These are phyloP conservation scores for Arthrobotrys musiformis DNA, from an alignment of 2,329 filamentous ascomycete genomes.

Conservation along the genomic window DNA sequence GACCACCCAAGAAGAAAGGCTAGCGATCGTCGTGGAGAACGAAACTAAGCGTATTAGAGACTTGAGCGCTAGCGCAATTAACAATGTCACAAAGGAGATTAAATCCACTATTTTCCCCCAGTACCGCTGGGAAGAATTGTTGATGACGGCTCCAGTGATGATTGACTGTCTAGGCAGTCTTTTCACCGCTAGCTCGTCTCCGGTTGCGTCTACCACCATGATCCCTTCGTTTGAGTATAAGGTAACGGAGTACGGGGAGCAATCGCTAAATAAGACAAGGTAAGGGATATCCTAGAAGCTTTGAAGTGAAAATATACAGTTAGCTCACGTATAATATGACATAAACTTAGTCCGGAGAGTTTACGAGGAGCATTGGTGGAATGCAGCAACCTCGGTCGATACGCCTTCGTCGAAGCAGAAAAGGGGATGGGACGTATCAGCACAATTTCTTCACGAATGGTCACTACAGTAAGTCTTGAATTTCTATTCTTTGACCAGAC, in stretches of 20 bases:
- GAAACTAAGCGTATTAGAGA: background rate
- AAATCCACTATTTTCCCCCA: constrained; percentile 16
- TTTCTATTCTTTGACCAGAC: no score
- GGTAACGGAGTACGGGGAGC: background rate
- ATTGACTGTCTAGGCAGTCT: constrained; percentile 18
- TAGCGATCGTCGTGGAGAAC: background rate
- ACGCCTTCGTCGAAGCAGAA: constrained; percentile 38
- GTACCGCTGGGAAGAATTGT: constrained; percentile 34
- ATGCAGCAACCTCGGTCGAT: constrained; percentile 20
- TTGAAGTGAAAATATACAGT: no score
- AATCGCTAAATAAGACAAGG: background rate
- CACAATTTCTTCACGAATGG: background rate
- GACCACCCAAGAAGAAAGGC: background rate
- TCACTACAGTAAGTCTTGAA: background rate
- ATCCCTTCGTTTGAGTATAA: background rate
- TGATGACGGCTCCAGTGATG: constrained; percentile 15
- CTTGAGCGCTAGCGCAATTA: constrained; percentile 61
- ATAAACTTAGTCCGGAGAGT: background rate
- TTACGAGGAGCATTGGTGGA: constrained; percentile 9
- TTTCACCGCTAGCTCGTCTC: constrained; percentile 10
- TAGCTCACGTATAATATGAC: background rate
- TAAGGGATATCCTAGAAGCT: no score
- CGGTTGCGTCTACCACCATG: background rate
- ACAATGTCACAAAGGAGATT: background rate
- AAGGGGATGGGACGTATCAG: constrained; percentile 70